These are phyloP conservation scores for Diaporthe caulivora DNA, from an alignment of 2,329 filamentous ascomycete genomes.

Conservation along the genomic window DNA sequence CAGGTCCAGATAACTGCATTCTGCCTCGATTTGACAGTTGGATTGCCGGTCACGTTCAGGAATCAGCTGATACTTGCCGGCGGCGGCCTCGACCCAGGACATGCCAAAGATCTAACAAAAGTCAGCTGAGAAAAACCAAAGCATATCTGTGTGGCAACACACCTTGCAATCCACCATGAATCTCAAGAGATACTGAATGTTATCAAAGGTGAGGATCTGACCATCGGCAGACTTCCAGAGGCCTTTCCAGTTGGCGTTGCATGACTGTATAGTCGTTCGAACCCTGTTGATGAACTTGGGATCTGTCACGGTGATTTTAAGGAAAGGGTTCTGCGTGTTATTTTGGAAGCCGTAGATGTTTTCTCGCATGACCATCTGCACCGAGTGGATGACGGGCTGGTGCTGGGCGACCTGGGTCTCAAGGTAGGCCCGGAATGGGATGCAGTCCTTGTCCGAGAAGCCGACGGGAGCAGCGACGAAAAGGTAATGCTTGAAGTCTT, in stretches of 20 bases:
- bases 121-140: not conserved
- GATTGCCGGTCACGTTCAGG: constrained; percentile 78
- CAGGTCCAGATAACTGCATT: constrained; percentile 84
- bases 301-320: constrained; percentile 93
- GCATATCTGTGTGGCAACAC: constrained; percentile 39
- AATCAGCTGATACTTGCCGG: constrained; percentile 79
- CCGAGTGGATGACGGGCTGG: constrained; percentile 81
- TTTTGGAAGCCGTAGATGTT: constrained; percentile 96
- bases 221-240: constrained; percentile 81
- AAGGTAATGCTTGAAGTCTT: constrained; percentile 95
- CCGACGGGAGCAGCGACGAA: constrained; percentile 89
- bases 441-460: constrained; percentile 84
- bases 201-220: constrained; percentile 92
- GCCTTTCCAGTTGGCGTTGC: constrained; percentile 87
- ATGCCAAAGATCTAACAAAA: constrained; percentile 81
- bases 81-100: constrained; percentile 94
- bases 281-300: constrained; percentile 86
- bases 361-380: constrained; percentile 85
- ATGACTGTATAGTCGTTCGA: constrained; percentile 79
- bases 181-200: constrained; percentile 91
- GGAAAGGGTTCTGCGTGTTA: constrained; percentile 89
- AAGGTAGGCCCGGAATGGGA: constrained; percentile 82
- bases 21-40: constrained; percentile 96
- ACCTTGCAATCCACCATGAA: constrained; percentile 99
- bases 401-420: constrained; percentile 83